phyloP scores from a whole-genome alignment of 768 basidiomycete species.

The Hygrophorus pudorinus region DNA sequence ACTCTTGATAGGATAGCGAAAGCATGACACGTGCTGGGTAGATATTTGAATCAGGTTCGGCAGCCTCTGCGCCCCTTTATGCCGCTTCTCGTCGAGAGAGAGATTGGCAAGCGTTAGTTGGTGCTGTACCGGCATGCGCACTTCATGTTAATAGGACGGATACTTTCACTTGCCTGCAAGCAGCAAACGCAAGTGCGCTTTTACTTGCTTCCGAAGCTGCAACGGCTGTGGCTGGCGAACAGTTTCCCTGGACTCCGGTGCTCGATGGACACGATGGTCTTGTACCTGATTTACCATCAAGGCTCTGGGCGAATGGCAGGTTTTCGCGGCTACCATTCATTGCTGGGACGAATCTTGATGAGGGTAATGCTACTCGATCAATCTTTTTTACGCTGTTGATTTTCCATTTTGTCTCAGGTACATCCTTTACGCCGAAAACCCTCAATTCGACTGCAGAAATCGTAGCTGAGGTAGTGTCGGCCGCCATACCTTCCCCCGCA shows the following conservation, averaged over 20 bases:
- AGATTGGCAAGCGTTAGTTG: too few relatives aligned
- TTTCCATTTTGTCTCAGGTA: constrained; percentile 18
- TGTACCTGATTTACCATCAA: constrained; percentile 28
- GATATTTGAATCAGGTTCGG: too few relatives aligned
- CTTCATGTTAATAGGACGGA: constrained; percentile 17
- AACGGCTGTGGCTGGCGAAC: constrained; percentile 13
- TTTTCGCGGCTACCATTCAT: constrained; percentile 34
- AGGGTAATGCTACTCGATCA: constrained; percentile 20
- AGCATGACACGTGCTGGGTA: too few relatives aligned
- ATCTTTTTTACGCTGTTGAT: background rate
- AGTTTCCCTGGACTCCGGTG: constrained; percentile 26
- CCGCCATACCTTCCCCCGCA: constrained; percentile 20
- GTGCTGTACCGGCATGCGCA: constrained; percentile 20
- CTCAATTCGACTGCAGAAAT: constrained; percentile 18
- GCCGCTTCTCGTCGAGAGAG: too few relatives aligned
- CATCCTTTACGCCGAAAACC: constrained; percentile 21
- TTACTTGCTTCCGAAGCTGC: constrained; percentile 17
- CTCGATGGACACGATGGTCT: constrained; percentile 27
- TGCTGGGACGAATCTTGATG: constrained; percentile 33
- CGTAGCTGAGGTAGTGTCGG: constrained; percentile 16
- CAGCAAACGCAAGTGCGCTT: constrained; percentile 20
- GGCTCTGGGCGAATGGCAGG: constrained; percentile 19
- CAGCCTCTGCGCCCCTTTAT: too few relatives aligned
- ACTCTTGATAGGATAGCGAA: background rate
- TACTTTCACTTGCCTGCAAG: constrained; percentile 22